Percentiles rank a stretch among this genome's conserved stretches.
Evolutionary conservation across 2,329 filamentous ascomycete genomes (phyloP).

Genomic region (Paraphaeosphaeria sporulosa): DNA sequence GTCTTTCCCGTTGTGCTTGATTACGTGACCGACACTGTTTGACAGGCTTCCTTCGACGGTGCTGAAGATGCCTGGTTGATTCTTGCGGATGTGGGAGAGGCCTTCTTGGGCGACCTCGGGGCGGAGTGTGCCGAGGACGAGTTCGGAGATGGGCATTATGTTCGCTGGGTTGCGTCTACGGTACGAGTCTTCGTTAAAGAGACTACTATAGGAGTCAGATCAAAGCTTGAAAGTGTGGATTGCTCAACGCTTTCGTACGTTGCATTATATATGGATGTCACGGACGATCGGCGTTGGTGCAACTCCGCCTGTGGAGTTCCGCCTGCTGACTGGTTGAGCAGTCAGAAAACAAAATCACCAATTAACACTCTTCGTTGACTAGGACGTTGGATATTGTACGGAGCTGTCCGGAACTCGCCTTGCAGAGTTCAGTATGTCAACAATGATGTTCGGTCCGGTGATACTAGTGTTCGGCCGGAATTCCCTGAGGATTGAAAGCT

Average conservation of each 20-base stretch:
- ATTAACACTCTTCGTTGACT: neutral
- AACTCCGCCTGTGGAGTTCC: constrained; percentile 1
- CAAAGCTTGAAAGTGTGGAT: neutral
- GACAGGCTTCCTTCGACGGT: neutral
- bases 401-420: neutral
- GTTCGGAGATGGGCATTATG: constrained; percentile 8
- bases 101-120: constrained; percentile 4
- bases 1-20: constrained; percentile 7
- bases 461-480: too few species aligned
- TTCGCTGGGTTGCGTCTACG: neutral
- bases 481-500: too few species aligned
- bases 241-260: too few species aligned
- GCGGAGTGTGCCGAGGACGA: neutral
- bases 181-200: neutral
- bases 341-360: neutral
- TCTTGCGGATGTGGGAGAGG: neutral
- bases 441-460: too few species aligned
- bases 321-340: neutral
- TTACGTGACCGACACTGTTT: neutral
- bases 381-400: neutral
- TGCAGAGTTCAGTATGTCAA: too few species aligned
- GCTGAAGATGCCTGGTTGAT: neutral
- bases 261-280: too few species aligned
- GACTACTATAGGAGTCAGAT: neutral
- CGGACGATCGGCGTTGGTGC: neutral